These are phyloP conservation scores for Corylus avellana DNA, from an alignment of 306 rosid genomes.

Conservation along the genomic window DNA sequence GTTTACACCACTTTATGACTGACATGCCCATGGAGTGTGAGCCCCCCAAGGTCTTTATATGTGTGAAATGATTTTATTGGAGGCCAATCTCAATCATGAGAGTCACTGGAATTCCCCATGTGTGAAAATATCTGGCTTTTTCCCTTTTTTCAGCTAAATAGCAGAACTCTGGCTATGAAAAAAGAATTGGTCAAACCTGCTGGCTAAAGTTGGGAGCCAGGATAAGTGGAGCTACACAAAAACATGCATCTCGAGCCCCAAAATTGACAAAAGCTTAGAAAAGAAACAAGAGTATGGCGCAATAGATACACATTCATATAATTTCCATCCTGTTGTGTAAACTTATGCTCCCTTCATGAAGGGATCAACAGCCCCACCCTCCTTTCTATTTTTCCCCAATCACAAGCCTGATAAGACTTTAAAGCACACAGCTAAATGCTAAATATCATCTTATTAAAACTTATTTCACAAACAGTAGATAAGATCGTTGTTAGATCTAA, in stretches of 20 bases:
- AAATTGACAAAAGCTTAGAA: neutral
- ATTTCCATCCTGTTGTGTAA: constrained; percentile 19
- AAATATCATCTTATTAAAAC: constrained; percentile 27
- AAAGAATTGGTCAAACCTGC: too few species aligned
- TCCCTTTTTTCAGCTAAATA: too few species aligned
- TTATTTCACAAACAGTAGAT: constrained; percentile 44
- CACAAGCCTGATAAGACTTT: constrained; percentile 24
- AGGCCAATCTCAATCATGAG: too few species aligned
- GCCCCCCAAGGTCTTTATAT: too few species aligned
- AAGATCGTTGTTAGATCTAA: constrained; percentile 29
- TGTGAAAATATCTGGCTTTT: neutral
- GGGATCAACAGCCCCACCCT: constrained; percentile 2
- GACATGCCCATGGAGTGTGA: too few species aligned
- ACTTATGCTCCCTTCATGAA: constrained; percentile 1
- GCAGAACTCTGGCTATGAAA: too few species aligned
- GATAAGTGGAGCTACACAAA: neutral
- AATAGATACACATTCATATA: neutral
- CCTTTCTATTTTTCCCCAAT: neutral
- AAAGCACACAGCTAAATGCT: constrained; percentile 27
- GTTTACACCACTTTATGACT: too few species aligned
- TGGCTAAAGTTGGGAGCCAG: too few species aligned
- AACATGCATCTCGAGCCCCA: neutral
- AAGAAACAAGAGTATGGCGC: neutral
- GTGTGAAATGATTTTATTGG: too few species aligned
- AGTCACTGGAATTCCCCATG: too few species aligned